Percentiles rank a stretch among this genome's conserved stretches.
Evolutionary conservation across 257 asterid species (phyloP).

Genomic region (Salvia hispanica): DNA sequence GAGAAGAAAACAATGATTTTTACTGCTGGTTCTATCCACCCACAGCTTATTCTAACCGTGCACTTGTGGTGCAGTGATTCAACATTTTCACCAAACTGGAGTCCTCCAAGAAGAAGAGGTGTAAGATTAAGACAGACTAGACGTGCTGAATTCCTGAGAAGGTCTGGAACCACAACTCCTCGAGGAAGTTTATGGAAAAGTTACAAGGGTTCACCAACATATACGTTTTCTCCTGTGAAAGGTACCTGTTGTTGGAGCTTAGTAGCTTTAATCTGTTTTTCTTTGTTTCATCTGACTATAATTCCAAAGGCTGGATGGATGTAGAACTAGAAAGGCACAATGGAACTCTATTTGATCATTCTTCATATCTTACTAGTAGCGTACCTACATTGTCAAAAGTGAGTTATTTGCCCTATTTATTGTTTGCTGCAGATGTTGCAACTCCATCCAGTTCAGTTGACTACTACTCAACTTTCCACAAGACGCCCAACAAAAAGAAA

Average conservation of each 20-base stretch:
- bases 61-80: constrained; percentile 45
- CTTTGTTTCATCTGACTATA: background rate
- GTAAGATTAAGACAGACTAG: constrained; percentile 38
- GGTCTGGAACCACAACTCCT: constrained; percentile 45
- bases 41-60: constrained; percentile 23
- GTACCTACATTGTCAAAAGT: too few relatives aligned
- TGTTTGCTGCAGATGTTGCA: constrained; percentile 38
- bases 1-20: background rate
- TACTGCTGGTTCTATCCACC: constrained; percentile 4
- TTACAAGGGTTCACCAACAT: constrained; percentile 44
- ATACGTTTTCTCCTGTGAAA: constrained; percentile 51
- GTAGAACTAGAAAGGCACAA: background rate
- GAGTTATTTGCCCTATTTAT: too few relatives aligned
- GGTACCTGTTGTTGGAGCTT: constrained; percentile 39
- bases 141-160: constrained; percentile 70
- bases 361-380: background rate
- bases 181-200: constrained; percentile 48
- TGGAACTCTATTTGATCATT: constrained; percentile 4
- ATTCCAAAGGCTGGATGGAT: background rate
- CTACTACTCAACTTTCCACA: constrained; percentile 69
- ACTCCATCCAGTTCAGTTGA: constrained; percentile 42
- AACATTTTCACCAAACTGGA: constrained; percentile 41
- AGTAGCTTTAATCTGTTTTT: constrained; percentile 7
- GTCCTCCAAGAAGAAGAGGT: constrained; percentile 42
- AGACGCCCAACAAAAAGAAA: constrained; percentile 63